Conservation (phyloP, 768 basidiomycete species). For the Hygrocybe punicea region DNA sequence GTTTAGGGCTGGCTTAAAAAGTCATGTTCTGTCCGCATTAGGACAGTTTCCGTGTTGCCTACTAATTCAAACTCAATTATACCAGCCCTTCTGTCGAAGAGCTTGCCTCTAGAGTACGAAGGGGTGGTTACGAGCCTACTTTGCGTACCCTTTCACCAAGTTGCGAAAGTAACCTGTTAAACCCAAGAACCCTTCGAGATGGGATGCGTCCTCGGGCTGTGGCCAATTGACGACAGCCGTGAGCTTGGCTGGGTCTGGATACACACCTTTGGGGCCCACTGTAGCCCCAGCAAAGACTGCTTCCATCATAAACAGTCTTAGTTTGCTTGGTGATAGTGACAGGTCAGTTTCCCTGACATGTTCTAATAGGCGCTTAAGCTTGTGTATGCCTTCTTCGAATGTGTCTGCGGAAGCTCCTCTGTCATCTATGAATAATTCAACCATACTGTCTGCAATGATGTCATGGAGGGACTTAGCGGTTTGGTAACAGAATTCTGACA, state of each 20-base stretch:
- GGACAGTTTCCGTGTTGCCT: not conserved
- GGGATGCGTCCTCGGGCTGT: slow-evolving; percentile 23
- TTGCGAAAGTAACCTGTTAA: slow-evolving; percentile 35
- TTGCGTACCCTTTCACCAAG: slow-evolving; percentile 34
- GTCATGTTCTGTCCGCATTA: not conserved
- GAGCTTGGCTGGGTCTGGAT: slow-evolving; percentile 36
- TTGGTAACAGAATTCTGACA: too few relatives aligned
- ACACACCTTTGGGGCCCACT: slow-evolving; percentile 33
- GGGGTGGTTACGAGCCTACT: not conserved
- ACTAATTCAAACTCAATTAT: not conserved
- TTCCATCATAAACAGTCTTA: slow-evolving; percentile 6
- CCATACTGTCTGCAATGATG: slow-evolving; percentile 15
- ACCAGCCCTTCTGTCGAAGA: not conserved
- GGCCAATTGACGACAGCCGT: slow-evolving; percentile 37
- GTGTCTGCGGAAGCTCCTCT: slow-evolving; percentile 29
- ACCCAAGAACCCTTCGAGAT: slow-evolving; percentile 36
- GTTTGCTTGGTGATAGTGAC: slow-evolving; percentile 40
- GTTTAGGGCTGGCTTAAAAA: not conserved
- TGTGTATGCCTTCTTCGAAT: slow-evolving; percentile 7
- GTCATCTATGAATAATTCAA: slow-evolving; percentile 43
- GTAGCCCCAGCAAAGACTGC: slow-evolving; percentile 34
- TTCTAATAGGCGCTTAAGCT: slow-evolving; percentile 25
- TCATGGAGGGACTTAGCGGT: slow-evolving; percentile 25
- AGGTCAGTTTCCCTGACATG: slow-evolving; percentile 26
- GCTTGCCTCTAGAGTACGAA: not conserved